Evolutionary conservation across 495 filamentous ascomycete genomes (phyloP), one percentile per base, ranked within the genome.

Genomic region (Hypoxylon crocopeplum): DNA sequence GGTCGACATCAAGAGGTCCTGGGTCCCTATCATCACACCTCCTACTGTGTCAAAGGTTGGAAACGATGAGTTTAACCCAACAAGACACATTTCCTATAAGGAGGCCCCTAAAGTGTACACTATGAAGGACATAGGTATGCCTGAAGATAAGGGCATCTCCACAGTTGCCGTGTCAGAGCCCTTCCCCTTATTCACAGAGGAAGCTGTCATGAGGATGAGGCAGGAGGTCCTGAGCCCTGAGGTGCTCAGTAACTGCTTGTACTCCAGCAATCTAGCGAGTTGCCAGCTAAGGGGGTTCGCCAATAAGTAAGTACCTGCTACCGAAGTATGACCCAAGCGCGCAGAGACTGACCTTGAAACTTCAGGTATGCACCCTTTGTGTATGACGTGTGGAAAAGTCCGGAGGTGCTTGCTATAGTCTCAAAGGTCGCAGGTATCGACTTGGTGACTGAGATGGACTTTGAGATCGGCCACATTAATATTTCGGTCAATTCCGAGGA

Each of bases 361-460:
- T 36, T 38, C 36, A 52, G 54, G 39, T 48, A 53, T 49, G 62
- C 72, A 80, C 85, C 48, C 10, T 91, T 92, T 52, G 79, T 85
- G 13, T 86, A 88, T 66, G 86, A 88, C 46, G 85, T 85, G 15
- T 91, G 88, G 88, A 85, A 82, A 44, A 77, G 80, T 55, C 83
- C 87, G 0, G 80, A 85, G 39, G 87, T 83, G 0, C 79, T 90
- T 7, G 71, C 72, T 1, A 84, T 87, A 59, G 76, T 91, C 24
- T 90, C 87, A 10, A 81, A 85, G 49, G 81, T 90, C 24, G 88
- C 87, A n/a, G 87, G 88, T n/a, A 82, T 90, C 38, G 88, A 89
- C 19, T 76, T 91, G 11, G 80, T 89, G 29, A 83, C 87, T 3
- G 81, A 77, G 16, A 86, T 90, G 78, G 86, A 91, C 70, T 83